Evolutionary conservation across 1,139 yeast species (phyloP), one percentile per base, ranked within the genome.

Genomic region (Pichia sp.): DNA sequence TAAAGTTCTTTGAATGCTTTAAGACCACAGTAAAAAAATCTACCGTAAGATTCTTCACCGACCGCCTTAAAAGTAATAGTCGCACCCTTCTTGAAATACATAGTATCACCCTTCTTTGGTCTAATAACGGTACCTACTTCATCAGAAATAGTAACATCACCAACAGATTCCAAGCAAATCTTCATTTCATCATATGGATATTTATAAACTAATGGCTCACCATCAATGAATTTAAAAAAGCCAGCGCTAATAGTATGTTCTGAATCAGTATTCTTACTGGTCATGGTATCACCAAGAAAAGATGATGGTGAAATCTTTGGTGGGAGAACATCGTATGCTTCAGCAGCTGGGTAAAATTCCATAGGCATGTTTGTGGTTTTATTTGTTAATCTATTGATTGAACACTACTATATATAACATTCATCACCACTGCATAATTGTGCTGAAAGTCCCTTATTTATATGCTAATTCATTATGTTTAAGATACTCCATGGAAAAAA

Each of bases 171-270:
- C 56, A 81, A 68, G 61, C 80, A 73, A 58, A 82, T 72, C 68
- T 82, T 82, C 84, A 79, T 80, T 68, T 82, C 88, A 61, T 82
- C 87, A 65, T 80, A 82, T 60, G 69, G 69, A 66, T 82, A 82
- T 48, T 70, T 67, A 72, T 80, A 82, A 24, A 77, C 85, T 60
- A 82, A 74, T 44, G 83, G 77, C 61, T 78, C 81, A 51, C 87
- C 87, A 53, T 71, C 69, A 63, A 79, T 82, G 67, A 80, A 86
- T 59, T 72, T 75, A 73, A 76, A 82, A 68, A 82, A 81, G 40
- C 88, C 88, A 62, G 82, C 72, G 16, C 80, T 66, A 53, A 82
- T 76, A 59, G 79, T 79, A 42, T 77, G 85, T 47, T 70, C 67
- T 57, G 79, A 78, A 32, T 44, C 50, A 51, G 80, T 80, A 37